Evolutionary conservation across 1,284 basidiomycete species (phyloP), one percentile per base, ranked within the genome.

Genomic region (Schizophyllum commune): DNA sequence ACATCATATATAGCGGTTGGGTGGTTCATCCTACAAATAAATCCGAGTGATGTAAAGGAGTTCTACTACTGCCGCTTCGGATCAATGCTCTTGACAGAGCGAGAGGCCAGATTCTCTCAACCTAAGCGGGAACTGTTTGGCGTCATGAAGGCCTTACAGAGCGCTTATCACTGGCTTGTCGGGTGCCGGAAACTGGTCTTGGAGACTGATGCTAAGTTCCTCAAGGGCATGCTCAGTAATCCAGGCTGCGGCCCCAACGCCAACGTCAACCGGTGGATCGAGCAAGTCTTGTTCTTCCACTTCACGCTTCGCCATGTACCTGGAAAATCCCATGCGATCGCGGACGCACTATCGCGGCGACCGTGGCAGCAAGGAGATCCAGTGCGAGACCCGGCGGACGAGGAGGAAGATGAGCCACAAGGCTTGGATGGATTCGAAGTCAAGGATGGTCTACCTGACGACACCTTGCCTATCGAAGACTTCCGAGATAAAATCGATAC

Each of bases 261-360:
- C 0, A 67, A 71, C 0, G 74, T 78, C 11, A 77, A 77, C 56
- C 59, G 72, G 7, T 79, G 77, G 76, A 77, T 78, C 52, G 67
- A 69, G 8, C 70, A 63, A 0, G 75, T 77, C 13, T 56, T 74
- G 0, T 62, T 75, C 11, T 79, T 75, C 60, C 57, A 74, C 58
- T 79, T 80, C 59, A 67, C 67, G 15, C 63, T 79, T 0, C 61
- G 67, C 0, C 76, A 79, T 58, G 67, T 76, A 1, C 70, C 70
- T 13, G 75, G 64, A 0, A 65, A 66, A 21, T 66, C 66, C 22
- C 57, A 61, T 17, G 68, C 67, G 0, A 13, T 15, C 4, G 67
- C 73, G 0, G 74, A 76, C 64, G 72, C 69, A 0, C 59, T 77
- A 5, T 76, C 72, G 0, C 57, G 72, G 13, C 53, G 69, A 20